Evolutionary conservation across 2,329 filamentous ascomycete species (phyloP).

Genomic region (Fusarium clavum): DNA sequence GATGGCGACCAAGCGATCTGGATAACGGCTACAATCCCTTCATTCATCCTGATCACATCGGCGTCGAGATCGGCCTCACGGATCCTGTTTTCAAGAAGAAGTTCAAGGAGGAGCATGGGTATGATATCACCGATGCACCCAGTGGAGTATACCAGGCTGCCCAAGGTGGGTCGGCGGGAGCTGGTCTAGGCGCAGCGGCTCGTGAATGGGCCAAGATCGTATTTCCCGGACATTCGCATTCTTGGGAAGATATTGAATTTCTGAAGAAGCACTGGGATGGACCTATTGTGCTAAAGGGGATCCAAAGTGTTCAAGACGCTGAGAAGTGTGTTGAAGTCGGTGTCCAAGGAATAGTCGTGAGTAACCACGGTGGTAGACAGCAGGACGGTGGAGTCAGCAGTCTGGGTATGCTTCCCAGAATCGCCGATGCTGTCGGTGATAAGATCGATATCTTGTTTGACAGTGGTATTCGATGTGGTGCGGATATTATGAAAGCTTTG

Average conservation of each 20-base stretch:
- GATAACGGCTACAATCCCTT: slow-evolving; percentile 36
- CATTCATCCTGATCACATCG: slow-evolving; percentile 32
- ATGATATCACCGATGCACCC: slow-evolving; percentile 13
- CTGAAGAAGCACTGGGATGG: slow-evolving; percentile 32
- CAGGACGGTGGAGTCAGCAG: slow-evolving; percentile 33
- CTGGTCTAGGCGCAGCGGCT: slow-evolving; percentile 19
- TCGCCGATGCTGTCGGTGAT: slow-evolving; percentile 3
- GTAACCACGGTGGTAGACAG: slow-evolving; percentile 29
- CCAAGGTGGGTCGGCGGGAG: slow-evolving; percentile 22
- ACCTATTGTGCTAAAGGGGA: slow-evolving; percentile 26
- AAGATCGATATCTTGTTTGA: slow-evolving; percentile 20
- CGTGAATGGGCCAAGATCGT: slow-evolving; percentile 37
- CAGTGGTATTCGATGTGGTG: slow-evolving; percentile 16
- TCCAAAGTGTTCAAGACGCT: slow-evolving; percentile 25
- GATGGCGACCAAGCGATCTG: slow-evolving; percentile 18
- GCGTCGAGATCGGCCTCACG: slow-evolving; percentile 30
- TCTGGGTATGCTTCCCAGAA: slow-evolving; percentile 26
- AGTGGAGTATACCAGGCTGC: slow-evolving; percentile 27
- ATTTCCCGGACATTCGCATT: slow-evolving; percentile 26
- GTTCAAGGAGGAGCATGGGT: slow-evolving; percentile 26
- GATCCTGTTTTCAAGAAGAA: slow-evolving; percentile 29
- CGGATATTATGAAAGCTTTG: slow-evolving; percentile 22
- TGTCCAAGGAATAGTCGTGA: slow-evolving; percentile 30
- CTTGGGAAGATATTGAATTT: slow-evolving; percentile 29
- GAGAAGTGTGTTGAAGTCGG: slow-evolving; percentile 25